Percentiles rank a stretch among this genome's conserved stretches.
Evolutionary conservation across 2,329 filamentous ascomycete species (phyloP).

Genomic region (Leptodontidium sp.): DNA sequence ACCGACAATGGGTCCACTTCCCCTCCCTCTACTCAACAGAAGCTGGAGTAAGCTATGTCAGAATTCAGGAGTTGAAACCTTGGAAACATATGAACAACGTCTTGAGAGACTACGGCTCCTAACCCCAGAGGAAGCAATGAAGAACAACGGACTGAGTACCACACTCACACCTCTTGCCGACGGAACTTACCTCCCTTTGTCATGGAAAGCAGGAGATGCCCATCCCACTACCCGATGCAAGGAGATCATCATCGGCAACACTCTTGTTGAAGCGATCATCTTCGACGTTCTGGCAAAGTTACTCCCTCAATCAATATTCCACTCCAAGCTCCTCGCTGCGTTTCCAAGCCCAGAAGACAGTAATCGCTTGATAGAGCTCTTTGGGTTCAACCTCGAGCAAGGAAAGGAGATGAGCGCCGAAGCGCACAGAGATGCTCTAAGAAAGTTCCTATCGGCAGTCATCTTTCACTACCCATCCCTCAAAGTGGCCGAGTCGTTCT

Average conservation of each 20-base stretch:
- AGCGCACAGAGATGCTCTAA: conserved; percentile 15
- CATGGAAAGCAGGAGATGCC: conserved; percentile 18
- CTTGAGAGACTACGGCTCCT: conserved; percentile 15
- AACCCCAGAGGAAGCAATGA: conserved; percentile 9
- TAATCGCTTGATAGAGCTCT: conserved; percentile 7
- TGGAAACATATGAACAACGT: not conserved
- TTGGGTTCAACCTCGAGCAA: conserved; percentile 12
- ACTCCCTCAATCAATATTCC: conserved; percentile 10
- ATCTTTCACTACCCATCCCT: conserved; percentile 27
- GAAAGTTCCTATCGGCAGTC: conserved; percentile 19
- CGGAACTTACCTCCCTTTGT: conserved; percentile 18
- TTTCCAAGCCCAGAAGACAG: conserved; percentile 10
- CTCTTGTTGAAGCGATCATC: conserved; percentile 21
- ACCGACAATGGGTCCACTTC: conserved; percentile 23
- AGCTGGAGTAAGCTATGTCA: conserved; percentile 22
- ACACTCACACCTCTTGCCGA: conserved; percentile 20
- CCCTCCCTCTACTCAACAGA: not conserved
- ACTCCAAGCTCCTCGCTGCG: not conserved
- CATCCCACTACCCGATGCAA: conserved; percentile 21
- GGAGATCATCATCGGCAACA: conserved; percentile 23
- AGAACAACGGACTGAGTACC: conserved; percentile 10
- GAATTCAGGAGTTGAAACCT: not conserved
- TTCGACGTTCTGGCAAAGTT: conserved; percentile 17
- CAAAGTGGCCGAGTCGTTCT: conserved; percentile 17
- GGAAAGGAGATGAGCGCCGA: conserved; percentile 13